Percentiles rank a stretch among this genome's conserved stretches.
These are phyloP conservation scores for Silene latifolia DNA, from an alignment of 148 eudicot species.

Conservation along the genomic window DNA sequence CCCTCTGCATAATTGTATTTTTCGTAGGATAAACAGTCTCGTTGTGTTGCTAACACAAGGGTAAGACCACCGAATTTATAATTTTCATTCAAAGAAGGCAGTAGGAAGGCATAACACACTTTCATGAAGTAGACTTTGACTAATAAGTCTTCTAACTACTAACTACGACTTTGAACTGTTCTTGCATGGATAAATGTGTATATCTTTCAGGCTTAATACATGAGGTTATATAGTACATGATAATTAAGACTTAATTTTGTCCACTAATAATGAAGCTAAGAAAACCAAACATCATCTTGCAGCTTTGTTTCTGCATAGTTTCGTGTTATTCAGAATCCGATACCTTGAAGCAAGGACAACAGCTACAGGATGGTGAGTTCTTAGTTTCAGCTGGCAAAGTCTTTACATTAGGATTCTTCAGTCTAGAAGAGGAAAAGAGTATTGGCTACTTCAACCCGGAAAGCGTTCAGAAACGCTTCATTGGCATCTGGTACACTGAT, in stretches of 20 bases:
- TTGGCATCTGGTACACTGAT: constrained; percentile 25
- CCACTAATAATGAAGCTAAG: constrained; percentile 13
- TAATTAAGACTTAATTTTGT: not conserved
- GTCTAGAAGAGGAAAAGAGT: not conserved
- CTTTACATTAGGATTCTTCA: constrained; percentile 28
- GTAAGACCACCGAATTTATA: too few relatives aligned
- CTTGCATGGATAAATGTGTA: not conserved
- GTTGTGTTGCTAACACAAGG: too few relatives aligned
- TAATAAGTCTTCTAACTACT: not conserved
- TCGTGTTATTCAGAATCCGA: constrained; percentile 11
- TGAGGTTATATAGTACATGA: not conserved
- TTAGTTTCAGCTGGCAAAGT: constrained; percentile 23
- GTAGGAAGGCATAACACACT: not conserved
- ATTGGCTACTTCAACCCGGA: constrained; percentile 22
- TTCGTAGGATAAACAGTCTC: too few relatives aligned
- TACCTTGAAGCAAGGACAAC: constrained; percentile 23
- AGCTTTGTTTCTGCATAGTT: constrained; percentile 4
- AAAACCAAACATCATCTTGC: not conserved
- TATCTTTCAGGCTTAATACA: not conserved
- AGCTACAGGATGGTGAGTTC: constrained; percentile 15
- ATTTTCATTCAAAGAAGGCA: not conserved
- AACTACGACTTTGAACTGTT: not conserved
- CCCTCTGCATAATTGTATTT: too few relatives aligned
- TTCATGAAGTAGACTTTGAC: not conserved
- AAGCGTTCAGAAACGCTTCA: constrained; percentile 11